Evolutionary conservation across 495 filamentous ascomycete genomes (phyloP).

Genomic region (Hapsidospora chrysogenum): DNA sequence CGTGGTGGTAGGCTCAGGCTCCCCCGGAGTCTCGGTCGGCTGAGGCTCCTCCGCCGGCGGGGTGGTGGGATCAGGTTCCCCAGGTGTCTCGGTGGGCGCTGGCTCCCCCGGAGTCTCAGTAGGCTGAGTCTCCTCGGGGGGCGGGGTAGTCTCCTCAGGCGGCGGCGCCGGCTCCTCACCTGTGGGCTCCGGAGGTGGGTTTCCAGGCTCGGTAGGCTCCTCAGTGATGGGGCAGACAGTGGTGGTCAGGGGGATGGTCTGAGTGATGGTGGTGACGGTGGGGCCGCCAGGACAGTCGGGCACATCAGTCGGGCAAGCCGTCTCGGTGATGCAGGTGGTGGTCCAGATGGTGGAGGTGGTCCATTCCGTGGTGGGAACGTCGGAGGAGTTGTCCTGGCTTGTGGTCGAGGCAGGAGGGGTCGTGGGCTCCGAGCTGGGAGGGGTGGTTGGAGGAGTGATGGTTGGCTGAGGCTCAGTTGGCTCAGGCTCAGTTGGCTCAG

Average conservation of each 20-base stretch:
- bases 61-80: not conserved
- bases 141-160: not conserved
- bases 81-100: not conserved
- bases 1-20: not conserved
- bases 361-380: slow-evolving; percentile 9
- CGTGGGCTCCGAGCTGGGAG: not conserved
- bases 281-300: slow-evolving; percentile 29
- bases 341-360: slow-evolving; percentile 11
- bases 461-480: not conserved
- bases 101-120: not conserved
- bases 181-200: not conserved
- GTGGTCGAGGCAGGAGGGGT: slow-evolving; percentile 9
- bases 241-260: slow-evolving; percentile 11
- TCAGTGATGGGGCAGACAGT: slow-evolving; percentile 16
- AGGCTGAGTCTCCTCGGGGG: no score
- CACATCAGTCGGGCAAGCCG: slow-evolving; percentile 6
- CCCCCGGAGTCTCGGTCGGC: not conserved
- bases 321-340: slow-evolving; percentile 8
- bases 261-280: slow-evolving; percentile 7
- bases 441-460: not conserved
- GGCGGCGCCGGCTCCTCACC: not conserved
- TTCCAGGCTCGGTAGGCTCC: no score
- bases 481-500: not conserved
- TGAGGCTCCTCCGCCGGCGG: not conserved
- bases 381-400: slow-evolving; percentile 6